phyloP scores from a whole-genome alignment of 768 basidiomycete species.

The Chalciporus chontae region DNA sequence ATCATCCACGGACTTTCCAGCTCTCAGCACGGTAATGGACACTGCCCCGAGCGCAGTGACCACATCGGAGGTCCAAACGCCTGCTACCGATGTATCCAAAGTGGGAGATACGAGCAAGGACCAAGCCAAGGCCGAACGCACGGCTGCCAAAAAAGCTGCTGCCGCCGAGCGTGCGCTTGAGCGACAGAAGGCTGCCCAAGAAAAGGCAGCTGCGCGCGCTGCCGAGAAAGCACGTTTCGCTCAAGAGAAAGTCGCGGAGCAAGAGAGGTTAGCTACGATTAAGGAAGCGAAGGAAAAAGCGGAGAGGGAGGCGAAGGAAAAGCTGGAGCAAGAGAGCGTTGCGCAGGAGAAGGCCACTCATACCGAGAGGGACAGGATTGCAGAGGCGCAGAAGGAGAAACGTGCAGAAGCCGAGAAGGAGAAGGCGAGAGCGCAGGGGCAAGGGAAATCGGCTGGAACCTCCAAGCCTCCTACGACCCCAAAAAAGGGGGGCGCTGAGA shows the following conservation, averaged over 20 bases:
- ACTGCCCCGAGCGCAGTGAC: constrained; percentile 4
- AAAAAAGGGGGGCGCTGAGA: constrained; percentile 20
- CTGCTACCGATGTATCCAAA: constrained; percentile 20
- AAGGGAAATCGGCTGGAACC: constrained; percentile 22
- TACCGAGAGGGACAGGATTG: constrained; percentile 35
- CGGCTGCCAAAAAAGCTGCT: constrained; percentile 61
- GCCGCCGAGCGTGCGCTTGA: constrained; percentile 62
- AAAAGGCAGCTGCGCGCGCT: constrained; percentile 50
- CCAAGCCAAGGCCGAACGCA: constrained; percentile 57
- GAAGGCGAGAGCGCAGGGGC: constrained; percentile 24
- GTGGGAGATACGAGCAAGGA: constrained; percentile 38
- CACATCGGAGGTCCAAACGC: constrained; percentile 22
- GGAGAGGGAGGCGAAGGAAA: constrained; percentile 34
- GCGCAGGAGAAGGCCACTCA: constrained; percentile 31
- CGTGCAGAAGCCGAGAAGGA: constrained; percentile 28
- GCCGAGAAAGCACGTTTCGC: constrained; percentile 53
- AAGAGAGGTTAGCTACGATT: constrained; percentile 41
- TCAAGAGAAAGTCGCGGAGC: constrained; percentile 53
- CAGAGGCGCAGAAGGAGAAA: constrained; percentile 33
- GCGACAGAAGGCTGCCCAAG: constrained; percentile 51
- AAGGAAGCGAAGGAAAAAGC: constrained; percentile 39
- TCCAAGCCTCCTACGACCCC: constrained; percentile 18
- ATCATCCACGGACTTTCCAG: constrained; percentile 75
- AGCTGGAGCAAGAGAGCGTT: constrained; percentile 34
- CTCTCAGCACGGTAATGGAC: constrained; percentile 37